phyloP scores from a whole-genome alignment of 2,329 filamentous ascomycete species.

The Cladosporium oxysporum region DNA sequence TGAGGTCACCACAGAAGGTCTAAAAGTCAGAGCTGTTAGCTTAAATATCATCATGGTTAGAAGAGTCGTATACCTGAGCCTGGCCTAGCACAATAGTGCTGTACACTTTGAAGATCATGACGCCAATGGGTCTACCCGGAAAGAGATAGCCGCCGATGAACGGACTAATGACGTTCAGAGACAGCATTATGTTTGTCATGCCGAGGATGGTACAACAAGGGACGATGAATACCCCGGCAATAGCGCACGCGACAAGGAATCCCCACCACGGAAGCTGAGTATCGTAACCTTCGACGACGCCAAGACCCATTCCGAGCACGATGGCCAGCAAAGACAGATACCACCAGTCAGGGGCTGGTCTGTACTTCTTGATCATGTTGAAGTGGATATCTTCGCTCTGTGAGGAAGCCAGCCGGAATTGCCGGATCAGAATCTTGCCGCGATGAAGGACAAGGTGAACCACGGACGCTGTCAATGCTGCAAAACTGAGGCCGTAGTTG shows the following conservation, averaged over 20 bases:
- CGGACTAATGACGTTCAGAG: slow-evolving; percentile 29
- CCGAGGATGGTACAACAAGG: slow-evolving; percentile 92
- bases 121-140: slow-evolving; percentile 81
- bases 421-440: slow-evolving; percentile 50
- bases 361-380: slow-evolving; percentile 77
- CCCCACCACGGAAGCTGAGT: slow-evolving; percentile 86
- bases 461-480: slow-evolving; percentile 74
- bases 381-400: slow-evolving; percentile 89
- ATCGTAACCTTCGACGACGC: slow-evolving; percentile 56
- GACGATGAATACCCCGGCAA: slow-evolving; percentile 80
- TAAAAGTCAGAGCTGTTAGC: not conserved
- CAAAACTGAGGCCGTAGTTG: slow-evolving; percentile 85
- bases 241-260: slow-evolving; percentile 71
- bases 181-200: slow-evolving; percentile 65
- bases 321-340: slow-evolving; percentile 49
- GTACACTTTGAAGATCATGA: slow-evolving; percentile 93
- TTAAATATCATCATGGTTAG: not conserved
- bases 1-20: slow-evolving; percentile 84
- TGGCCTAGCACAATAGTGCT: slow-evolving; percentile 64
- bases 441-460: slow-evolving; percentile 85
- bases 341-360: slow-evolving; percentile 79
- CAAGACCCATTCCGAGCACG: slow-evolving; percentile 31
- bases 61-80: slow-evolving; percentile 55
- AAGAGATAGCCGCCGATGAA: slow-evolving; percentile 79
- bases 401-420: slow-evolving; percentile 1